Evolutionary conservation across 352 stramenopile species (phyloP), one percentile per base, ranked within the genome.

Genomic region (Pythium utonaiense): DNA sequence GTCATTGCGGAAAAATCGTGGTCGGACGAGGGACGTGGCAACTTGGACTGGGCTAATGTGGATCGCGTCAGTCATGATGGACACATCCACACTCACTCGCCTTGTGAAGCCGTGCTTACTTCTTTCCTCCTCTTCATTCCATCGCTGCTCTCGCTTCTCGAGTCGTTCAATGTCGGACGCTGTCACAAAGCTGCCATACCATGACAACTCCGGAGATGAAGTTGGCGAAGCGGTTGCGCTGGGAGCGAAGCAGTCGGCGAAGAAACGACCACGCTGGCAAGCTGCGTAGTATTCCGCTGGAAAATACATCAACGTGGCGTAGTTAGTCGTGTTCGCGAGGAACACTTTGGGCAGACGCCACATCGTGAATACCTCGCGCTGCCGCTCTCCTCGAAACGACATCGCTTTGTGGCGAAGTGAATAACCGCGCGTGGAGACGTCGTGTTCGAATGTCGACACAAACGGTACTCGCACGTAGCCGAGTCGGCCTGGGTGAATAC

Each of bases 11-110:
- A 68, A 51, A 24, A 67, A 62, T 3, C 21, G 21, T 34, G 78
- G 71, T 10, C 75, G 78, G 24, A 71, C 47, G 27, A 86, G 34
- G 3, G 61, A 58, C 4, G n/a, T 30, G 17, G 17, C 21, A 16
- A 68, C 31, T 7, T 19, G 42, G 17, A 68, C 24, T 4, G 47
- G 17, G 14, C 21, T n/a, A 17, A 34, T 41, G 3, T 44, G 41
- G 6, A 63, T 33, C 0, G 58, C 54, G n/a, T 68, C 48, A 5
- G 54, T 68, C 12, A 13, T 21, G n/a, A 68, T 7, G 3, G 16
- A 17, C 3, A 60, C 12, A 7, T 24, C 9, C 2, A 45, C 58
- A 7, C 3, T 12, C 27, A 58, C 17, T 5, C 24, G 48, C 24
- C n/a, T 7, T 6, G 30, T 30, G 16, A 30, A 16, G 17, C 31